Conservation (phyloP, 495 filamentous ascomycete species). For the Parmelia sp. region DNA sequence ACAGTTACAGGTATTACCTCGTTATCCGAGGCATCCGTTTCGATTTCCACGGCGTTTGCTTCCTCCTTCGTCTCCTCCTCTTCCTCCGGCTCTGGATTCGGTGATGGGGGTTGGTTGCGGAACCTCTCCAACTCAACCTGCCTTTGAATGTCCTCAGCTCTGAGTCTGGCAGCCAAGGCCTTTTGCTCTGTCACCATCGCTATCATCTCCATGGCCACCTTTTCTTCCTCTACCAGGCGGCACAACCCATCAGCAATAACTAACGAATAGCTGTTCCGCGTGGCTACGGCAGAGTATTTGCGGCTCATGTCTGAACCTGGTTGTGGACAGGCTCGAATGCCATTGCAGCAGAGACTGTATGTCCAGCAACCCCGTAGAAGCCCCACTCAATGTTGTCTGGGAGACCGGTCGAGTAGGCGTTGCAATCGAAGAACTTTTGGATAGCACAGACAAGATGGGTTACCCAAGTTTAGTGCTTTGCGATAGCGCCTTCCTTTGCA, state of each 20-base stretch:
- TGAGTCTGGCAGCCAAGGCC: slow-evolving; percentile 20
- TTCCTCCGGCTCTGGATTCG: background rate
- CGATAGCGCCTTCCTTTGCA: slow-evolving; percentile 11
- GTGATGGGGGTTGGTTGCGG: background rate
- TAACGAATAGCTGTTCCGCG: slow-evolving; percentile 30
- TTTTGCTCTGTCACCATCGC: slow-evolving; percentile 28
- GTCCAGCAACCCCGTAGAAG: slow-evolving; percentile 33
- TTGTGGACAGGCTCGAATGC: slow-evolving; percentile 32
- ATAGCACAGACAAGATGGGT: slow-evolving; percentile 18
- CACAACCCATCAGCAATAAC: slow-evolving; percentile 29
- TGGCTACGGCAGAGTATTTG: slow-evolving; percentile 25
- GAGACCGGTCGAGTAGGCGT: slow-evolving; percentile 11
- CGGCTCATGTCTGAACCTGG: slow-evolving; percentile 30
- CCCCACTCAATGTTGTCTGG: slow-evolving; percentile 23
- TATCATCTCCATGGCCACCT: slow-evolving; percentile 22
- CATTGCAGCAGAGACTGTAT: slow-evolving; percentile 33
- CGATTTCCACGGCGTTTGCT: background rate
- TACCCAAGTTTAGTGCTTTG: slow-evolving; percentile 15
- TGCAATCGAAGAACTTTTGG: slow-evolving; percentile 25
- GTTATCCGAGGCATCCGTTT: slow-evolving; percentile 1
- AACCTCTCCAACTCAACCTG: slow-evolving; percentile 18
- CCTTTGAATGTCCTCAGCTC: slow-evolving; percentile 18
- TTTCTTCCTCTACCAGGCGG: slow-evolving; percentile 29
- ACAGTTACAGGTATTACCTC: slow-evolving; percentile 7
- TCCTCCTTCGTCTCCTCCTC: slow-evolving; percentile 13